Percentiles rank a stretch among this genome's conserved stretches.
Evolutionary conservation across 495 filamentous ascomycete genomes (phyloP).

Genomic region (Penicillium dipodomyicola): DNA sequence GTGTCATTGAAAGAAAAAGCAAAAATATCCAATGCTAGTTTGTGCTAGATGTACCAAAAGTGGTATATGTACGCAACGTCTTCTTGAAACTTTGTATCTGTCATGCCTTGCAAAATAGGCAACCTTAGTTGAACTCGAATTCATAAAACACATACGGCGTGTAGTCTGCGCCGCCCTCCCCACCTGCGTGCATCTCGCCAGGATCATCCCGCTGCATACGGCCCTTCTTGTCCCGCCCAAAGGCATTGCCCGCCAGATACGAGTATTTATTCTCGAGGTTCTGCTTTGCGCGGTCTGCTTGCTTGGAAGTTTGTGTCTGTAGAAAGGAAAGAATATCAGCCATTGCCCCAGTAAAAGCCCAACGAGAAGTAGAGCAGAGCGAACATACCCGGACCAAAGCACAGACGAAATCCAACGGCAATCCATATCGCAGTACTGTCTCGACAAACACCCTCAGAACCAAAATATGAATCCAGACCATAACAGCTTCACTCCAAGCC

Average conservation of each 20-base stretch:
- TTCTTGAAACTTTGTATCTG: neutral
- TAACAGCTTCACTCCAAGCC: conserved; percentile 89
- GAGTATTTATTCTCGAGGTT: conserved; percentile 83
- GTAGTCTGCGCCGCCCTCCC: conserved; percentile 75
- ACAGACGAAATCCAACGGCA: conserved; percentile 84
- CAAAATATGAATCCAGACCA: conserved; percentile 91
- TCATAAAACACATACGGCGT: conserved; percentile 97
- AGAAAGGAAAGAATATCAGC: conserved; percentile 2
- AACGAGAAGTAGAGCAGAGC: neutral
- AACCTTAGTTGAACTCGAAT: conserved; percentile 64
- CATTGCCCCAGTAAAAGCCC: neutral
- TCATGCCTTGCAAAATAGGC: neutral
- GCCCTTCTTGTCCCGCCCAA: conserved; percentile 91
- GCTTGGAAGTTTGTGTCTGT: conserved; percentile 73
- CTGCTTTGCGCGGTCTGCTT: conserved; percentile 73
- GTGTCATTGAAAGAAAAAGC: conserved; percentile 2
- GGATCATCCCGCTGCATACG: conserved; percentile 85
- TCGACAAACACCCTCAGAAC: conserved; percentile 94
- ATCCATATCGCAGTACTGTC: conserved; percentile 88
- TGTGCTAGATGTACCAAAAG: conserved; percentile 28
- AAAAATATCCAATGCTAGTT: conserved; percentile 19
- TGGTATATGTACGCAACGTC: conserved; percentile 34
- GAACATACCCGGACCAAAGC: conserved; percentile 75
- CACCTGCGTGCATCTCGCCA: conserved; percentile 75
- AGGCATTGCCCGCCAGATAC: conserved; percentile 92